Evolutionary conservation across 1,139 yeast genomes (phyloP).

Genomic region (Nakaseomyces sp.): DNA sequence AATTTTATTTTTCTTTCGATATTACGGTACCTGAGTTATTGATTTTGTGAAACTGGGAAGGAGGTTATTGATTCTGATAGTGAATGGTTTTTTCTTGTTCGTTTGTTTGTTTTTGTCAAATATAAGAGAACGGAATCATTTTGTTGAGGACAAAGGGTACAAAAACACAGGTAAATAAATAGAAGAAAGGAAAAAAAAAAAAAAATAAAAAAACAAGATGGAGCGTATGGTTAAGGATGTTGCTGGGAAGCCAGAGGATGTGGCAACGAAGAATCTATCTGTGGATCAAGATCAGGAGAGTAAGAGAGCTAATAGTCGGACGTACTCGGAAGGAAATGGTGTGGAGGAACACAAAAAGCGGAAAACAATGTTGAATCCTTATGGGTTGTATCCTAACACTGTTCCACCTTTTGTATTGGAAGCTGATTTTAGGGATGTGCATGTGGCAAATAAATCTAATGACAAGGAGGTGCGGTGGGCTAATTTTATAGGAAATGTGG

Average conservation of each 20-base stretch:
- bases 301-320: not conserved
- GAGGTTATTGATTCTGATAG: not conserved
- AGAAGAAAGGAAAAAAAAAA: no score
- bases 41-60: not conserved
- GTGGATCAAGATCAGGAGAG: not conserved
- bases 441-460: slow-evolving; percentile 1
- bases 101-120: no score
- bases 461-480: slow-evolving; percentile 22
- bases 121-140: no score
- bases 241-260: slow-evolving; percentile 2
- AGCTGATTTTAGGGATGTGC: slow-evolving; percentile 7
- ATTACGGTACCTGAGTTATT: no score
- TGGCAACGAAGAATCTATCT: not conserved
- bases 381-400: slow-evolving; percentile 26
- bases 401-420: slow-evolving; percentile 31
- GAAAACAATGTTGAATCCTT: slow-evolving; percentile 17
- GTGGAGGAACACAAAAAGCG: slow-evolving; percentile 2
- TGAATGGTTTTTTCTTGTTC: no score
- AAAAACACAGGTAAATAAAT: no score
- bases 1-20: no score
- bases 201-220: no score
- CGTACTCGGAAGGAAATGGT: slow-evolving; percentile 1
- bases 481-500: slow-evolving; percentile 20
- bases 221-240: slow-evolving; percentile 5
- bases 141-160: no score